phyloP scores from a whole-genome alignment of 345 rosid genomes.

The Litchi chinensis region DNA sequence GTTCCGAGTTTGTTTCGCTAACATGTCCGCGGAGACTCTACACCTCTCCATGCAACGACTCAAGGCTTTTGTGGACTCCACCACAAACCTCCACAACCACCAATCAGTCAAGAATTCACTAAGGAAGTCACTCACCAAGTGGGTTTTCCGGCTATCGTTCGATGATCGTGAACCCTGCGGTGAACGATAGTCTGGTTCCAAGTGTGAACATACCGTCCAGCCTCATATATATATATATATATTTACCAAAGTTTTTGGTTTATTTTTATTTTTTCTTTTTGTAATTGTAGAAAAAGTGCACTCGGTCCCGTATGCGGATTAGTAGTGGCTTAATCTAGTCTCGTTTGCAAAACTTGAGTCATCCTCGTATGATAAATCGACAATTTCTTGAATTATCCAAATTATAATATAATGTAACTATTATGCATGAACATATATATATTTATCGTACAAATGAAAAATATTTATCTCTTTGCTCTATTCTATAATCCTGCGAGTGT shows the following conservation, averaged over 20 bases:
- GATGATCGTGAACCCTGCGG: constrained; percentile 52
- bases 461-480: background rate
- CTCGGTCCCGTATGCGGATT: constrained; percentile 49
- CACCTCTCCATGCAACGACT: constrained; percentile 61
- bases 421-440: background rate
- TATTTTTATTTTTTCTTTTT: constrained; percentile 6
- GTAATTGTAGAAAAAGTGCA: constrained; percentile 31
- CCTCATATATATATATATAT: too few relatives aligned
- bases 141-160: constrained; percentile 85
- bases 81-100: constrained; percentile 33
- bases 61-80: constrained; percentile 55
- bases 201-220: constrained; percentile 20
- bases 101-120: constrained; percentile 51
- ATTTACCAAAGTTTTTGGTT: constrained; percentile 23
- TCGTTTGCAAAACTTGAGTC: constrained; percentile 16
- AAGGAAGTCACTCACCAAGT: constrained; percentile 51
- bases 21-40: constrained; percentile 68
- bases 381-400: background rate
- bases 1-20: constrained; percentile 79
- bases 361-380: background rate
- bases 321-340: constrained; percentile 45
- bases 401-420: background rate
- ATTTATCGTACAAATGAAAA: background rate
- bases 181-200: constrained; percentile 56
- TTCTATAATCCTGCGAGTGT: background rate